These are phyloP conservation scores for Wakefieldia striispora DNA, from an alignment of 768 basidiomycete species.

Conservation along the genomic window DNA sequence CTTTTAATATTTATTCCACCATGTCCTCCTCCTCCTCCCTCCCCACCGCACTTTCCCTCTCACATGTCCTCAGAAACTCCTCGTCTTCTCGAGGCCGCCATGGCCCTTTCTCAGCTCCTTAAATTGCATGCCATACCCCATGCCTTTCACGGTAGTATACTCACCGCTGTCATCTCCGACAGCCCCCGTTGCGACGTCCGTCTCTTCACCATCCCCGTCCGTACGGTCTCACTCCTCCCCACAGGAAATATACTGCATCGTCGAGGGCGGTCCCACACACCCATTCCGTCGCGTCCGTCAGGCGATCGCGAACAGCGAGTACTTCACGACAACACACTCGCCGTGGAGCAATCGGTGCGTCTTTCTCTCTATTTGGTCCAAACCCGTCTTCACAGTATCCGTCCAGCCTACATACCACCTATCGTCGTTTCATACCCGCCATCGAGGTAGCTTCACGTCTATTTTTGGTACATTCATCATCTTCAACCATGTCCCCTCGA, in stretches of 20 bases:
- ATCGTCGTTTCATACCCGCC: conserved; percentile 71
- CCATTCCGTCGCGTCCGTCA: conserved; percentile 81
- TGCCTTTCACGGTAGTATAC: conserved; percentile 76
- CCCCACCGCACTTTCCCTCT: conserved; percentile 21
- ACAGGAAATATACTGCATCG: conserved; percentile 84
- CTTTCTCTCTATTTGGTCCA: not conserved
- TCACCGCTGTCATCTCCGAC: conserved; percentile 69
- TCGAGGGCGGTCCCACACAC: conserved; percentile 69
- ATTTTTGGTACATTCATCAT: conserved; percentile 2
- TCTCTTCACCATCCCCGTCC: conserved; percentile 12
- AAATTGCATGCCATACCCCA: conserved; percentile 59
- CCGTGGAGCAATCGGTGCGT: conserved; percentile 84
- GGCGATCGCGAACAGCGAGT: conserved; percentile 60
- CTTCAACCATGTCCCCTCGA: conserved; percentile 4
- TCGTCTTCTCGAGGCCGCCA: conserved; percentile 75
- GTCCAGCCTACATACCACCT: conserved; percentile 68
- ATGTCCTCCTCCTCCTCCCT: conserved; percentile 46
- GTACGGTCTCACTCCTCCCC: conserved; percentile 8
- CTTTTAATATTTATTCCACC: conserved; percentile 45
- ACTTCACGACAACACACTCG: conserved; percentile 66
- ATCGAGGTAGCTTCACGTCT: conserved; percentile 54
- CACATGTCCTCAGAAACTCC: conserved; percentile 63
- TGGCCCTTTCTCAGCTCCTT: conserved; percentile 68
- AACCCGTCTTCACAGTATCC: conserved; percentile 9
- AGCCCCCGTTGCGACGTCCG: conserved; percentile 63